Evolutionary conservation across 2,329 filamentous ascomycete genomes (phyloP), one percentile per base, ranked within the genome.

Genomic region (Hirsutella thompsonii): DNA sequence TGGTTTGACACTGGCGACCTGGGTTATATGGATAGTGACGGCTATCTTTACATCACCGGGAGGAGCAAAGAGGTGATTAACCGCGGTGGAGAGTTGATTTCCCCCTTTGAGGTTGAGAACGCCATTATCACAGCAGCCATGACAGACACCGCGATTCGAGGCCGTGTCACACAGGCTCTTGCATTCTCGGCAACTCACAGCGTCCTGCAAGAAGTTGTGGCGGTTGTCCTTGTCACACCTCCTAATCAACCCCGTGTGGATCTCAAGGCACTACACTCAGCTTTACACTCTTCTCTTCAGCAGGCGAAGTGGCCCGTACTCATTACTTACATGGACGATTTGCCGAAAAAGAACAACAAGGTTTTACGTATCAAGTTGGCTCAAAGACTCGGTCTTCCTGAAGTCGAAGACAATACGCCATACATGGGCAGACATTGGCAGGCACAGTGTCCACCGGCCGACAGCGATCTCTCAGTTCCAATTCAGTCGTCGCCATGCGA

Each of bases 31-130:
- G 71, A 74, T 45, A 42, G 53, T 1, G 64, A 70, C 10, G 68
- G 68, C 20, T 74, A 67, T 46, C 60, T 74, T 8, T 74, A 67
- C 52, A 68, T 74, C 46, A 74, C 70, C 2, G 71, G 70, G 8
- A 62, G 71, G 23, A 72, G 63, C 50, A 75, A 74, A 47, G 71
- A 74, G 42, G 68, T 74, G 42, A 73, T 75, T 53, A 74, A 74
- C 49, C 65, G 71, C 10, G 72, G 72, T 29, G 71, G 72, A 28
- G 72, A 76, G 50, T 61, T 75, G n/a, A 74, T 76, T 42, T 74
- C 69, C 4, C 72, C 72, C 0, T 73, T 75, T 41, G 72, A 76
- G 48, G 64, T 76, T n/a, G 72, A 76, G 48, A 68, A 75, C 46
- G 71, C 70, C 9, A 67, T 76, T 42, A 58, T 74, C 35, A 57